Evolutionary conservation across 352 stramenopile genomes (phyloP), one percentile per base, ranked within the genome.

Genomic region (Phytophthora foliorum): DNA sequence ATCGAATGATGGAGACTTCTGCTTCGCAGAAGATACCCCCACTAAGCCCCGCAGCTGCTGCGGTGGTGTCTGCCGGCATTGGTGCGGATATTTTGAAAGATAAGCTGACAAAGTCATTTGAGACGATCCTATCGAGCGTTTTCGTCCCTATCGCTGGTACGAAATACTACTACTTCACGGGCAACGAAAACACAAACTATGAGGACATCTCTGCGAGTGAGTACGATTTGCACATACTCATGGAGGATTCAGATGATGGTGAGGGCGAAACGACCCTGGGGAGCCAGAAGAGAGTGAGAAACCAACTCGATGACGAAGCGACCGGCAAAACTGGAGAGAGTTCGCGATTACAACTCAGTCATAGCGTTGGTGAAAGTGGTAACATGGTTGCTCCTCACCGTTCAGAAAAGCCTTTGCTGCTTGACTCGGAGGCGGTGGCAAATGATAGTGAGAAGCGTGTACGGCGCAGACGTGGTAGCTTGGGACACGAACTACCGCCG

Each of bases 111-210:
- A 87, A 89, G 27, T 91, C 88, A 4, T 80, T 96, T 29, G 84
- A 94, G 58, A 68, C 38, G 24, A 93, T 96, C 19, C 44, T 95
- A 1, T 73, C 79, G 48, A 77, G 56, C 11, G 51, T 82, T 24
- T 93, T 96, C 44, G 64, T 83, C 7, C 68, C 77, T 21, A 93
- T 96, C 31, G 65, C 75, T 41, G 84, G 83, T 8, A 94, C 86
- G 4, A 91, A 94, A 57, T 96, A 94, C 42, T 96, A 91, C 49
- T 93, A 93, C 49, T 96, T 93, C 49, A 84, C 80, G 2, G 87
- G 88, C 8, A 92, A 67, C 54, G 85, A 92, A 48, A 78, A 80
- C 39, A 67, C 75, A 24, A 59, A 74, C 4, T 77, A 90, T 32
- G 84, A 95, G 17, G 86, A 95, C 11, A 29, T 78, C 0, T 72